A percentile compares a stretch with the other conserved stretches of the same genome.
These are phyloP conservation scores for Babesia bigemina DNA, from an alignment of 169 alveolate genomes.

Conservation along the genomic window DNA sequence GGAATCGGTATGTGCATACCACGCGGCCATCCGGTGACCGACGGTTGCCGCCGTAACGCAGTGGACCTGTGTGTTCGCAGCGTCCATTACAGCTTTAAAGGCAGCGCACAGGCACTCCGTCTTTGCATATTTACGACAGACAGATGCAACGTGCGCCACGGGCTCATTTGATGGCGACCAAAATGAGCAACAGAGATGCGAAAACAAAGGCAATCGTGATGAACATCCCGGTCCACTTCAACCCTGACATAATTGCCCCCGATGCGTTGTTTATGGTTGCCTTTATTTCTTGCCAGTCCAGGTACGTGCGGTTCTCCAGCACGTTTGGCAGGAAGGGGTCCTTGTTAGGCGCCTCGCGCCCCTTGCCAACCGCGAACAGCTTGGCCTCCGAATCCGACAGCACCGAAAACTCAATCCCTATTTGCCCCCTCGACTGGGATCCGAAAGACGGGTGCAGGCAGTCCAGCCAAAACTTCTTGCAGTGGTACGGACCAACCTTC, in stretches of 20 bases:
- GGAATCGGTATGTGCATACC: no score
- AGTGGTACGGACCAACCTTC: slow-evolving; percentile 72
- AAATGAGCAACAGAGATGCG: slow-evolving; percentile 45
- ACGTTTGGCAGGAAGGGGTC: slow-evolving; percentile 87
- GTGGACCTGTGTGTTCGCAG: no score
- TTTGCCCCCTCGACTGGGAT: slow-evolving; percentile 81
- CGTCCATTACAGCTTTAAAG: no score
- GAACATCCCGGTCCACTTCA: slow-evolving; percentile 73
- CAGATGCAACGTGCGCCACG: background rate
- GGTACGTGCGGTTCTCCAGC: slow-evolving; percentile 85
- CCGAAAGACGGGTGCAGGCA: slow-evolving; percentile 83
- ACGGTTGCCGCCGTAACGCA: no score
- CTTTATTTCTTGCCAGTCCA: slow-evolving; percentile 87
- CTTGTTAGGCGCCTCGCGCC: slow-evolving; percentile 88
- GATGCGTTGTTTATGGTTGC: slow-evolving; percentile 82
- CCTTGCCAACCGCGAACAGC: slow-evolving; percentile 87
- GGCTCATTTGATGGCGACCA: slow-evolving; percentile 50
- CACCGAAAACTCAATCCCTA: slow-evolving; percentile 84
- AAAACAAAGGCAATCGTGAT: slow-evolving; percentile 48
- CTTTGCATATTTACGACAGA: no score
- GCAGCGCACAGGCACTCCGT: no score
- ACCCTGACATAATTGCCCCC: slow-evolving; percentile 78
- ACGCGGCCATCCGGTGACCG: no score
- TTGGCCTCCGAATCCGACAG: slow-evolving; percentile 84
- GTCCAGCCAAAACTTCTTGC: slow-evolving; percentile 79